These are phyloP conservation scores for Phlegmacium glaucopus DNA, from an alignment of 768 basidiomycete genomes.

Conservation along the genomic window DNA sequence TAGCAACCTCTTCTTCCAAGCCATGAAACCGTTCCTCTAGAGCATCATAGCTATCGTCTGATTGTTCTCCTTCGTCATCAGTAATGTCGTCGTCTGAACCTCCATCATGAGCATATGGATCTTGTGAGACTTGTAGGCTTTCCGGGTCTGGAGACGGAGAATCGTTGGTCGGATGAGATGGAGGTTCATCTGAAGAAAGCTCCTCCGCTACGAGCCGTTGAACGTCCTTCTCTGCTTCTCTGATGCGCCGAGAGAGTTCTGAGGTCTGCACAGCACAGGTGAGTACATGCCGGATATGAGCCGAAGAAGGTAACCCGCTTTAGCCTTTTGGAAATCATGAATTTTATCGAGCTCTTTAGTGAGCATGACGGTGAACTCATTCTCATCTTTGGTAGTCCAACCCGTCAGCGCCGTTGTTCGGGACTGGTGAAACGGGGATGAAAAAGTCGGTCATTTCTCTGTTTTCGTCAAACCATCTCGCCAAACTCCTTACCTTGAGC, in stretches of 20 bases:
- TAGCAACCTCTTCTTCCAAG: conserved; percentile 93
- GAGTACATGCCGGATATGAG: not conserved
- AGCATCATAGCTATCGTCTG: conserved; percentile 59
- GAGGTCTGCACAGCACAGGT: conserved; percentile 47
- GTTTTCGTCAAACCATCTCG: not conserved
- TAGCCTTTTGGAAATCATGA: conserved; percentile 87
- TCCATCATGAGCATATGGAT: conserved; percentile 52
- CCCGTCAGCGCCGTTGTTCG: conserved; percentile 18
- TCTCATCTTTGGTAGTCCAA: conserved; percentile 82
- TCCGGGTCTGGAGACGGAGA: conserved; percentile 48
- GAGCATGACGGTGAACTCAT: conserved; percentile 74
- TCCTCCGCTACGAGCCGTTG: conserved; percentile 71
- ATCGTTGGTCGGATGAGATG: conserved; percentile 9
- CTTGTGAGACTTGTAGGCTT: conserved; percentile 42
- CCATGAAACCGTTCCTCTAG: conserved; percentile 84
- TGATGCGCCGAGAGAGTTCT: conserved; percentile 80
- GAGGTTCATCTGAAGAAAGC: conserved; percentile 6
- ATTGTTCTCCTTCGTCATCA: conserved; percentile 37
- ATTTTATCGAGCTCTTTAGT: conserved; percentile 91
- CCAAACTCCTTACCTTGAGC: conserved; percentile 60
- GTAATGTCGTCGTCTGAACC: conserved; percentile 69
- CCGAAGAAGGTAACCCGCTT: conserved; percentile 43
- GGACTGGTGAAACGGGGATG: conserved; percentile 6
- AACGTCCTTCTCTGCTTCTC: conserved; percentile 78
- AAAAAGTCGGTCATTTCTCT: conserved; percentile 2